Evolutionary conservation across 2,329 filamentous ascomycete species (phyloP).

Genomic region (Alternaria postmessia): DNA sequence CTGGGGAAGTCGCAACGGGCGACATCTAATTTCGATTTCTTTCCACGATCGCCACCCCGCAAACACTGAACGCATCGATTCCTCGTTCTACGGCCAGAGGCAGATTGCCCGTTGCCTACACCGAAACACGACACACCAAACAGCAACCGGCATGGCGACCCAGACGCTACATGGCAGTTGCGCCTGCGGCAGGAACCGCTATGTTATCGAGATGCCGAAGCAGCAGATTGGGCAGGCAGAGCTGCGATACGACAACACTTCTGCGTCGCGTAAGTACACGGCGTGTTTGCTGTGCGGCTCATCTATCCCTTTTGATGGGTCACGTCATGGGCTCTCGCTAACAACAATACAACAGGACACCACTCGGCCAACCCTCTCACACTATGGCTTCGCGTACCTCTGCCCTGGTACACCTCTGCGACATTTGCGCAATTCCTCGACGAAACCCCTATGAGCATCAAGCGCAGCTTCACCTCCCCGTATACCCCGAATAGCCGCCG

Average conservation of each 20-base stretch:
- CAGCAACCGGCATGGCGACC: conserved; percentile 33
- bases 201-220: conserved; percentile 74
- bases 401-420: conserved; percentile 79
- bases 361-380: conserved; percentile 76
- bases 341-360: conserved; percentile 56
- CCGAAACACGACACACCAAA: neutral
- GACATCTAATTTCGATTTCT: conserved; percentile 17
- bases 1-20: conserved; percentile 15
- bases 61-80: conserved; percentile 17
- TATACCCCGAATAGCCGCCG: conserved; percentile 66
- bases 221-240: conserved; percentile 70
- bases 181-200: conserved; percentile 85
- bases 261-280: conserved; percentile 71
- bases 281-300: neutral
- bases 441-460: conserved; percentile 64
- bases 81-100: neutral
- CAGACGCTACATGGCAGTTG: conserved; percentile 76
- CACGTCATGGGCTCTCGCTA: conserved; percentile 2
- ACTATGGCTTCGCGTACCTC: conserved; percentile 82
- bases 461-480: conserved; percentile 54
- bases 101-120: neutral
- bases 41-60: conserved; percentile 12
- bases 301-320: neutral
- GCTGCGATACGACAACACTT: conserved; percentile 70
- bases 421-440: conserved; percentile 80